A percentile compares a stretch with the other conserved stretches of the same genome.
Conservation (phyloP, 176 grass and related monocot species). For the Cymbopogon citratus region DNA sequence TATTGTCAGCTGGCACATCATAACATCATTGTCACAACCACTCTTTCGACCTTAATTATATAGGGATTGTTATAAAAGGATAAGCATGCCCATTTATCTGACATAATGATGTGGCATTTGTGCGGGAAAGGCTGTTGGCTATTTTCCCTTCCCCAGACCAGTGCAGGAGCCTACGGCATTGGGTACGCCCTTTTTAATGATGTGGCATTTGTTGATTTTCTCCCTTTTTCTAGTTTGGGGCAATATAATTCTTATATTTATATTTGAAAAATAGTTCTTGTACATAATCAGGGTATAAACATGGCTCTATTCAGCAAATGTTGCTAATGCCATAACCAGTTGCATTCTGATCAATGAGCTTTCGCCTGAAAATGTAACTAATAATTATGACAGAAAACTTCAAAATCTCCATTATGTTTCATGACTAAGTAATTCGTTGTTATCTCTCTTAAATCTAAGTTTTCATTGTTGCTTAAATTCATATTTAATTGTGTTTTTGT, state of each 20-base stretch:
- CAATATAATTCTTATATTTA: neutral
- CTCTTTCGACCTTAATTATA: neutral
- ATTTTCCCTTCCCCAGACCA: too few relatives aligned
- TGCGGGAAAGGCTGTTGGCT: too few relatives aligned
- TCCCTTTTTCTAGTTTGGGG: neutral
- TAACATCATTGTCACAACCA: constrained; percentile 1
- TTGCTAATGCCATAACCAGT: neutral
- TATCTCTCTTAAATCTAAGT: neutral
- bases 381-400: neutral
- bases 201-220: constrained; percentile 10
- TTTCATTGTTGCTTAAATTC: neutral
- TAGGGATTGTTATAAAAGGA: neutral
- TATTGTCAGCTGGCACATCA: constrained; percentile 16
- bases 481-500: neutral
- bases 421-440: neutral
- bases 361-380: constrained; percentile 4
- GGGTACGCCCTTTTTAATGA: too few relatives aligned
- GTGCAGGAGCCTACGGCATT: too few relatives aligned
- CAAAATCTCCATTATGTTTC: neutral
- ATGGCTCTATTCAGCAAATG: neutral
- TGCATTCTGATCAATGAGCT: constrained; percentile 3
- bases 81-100: constrained; percentile 2
- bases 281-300: constrained; percentile 9
- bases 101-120: neutral
- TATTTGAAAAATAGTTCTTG: constrained; percentile 8